A percentile compares a stretch with the other conserved stretches of the same genome.
Evolutionary conservation across 768 basidiomycete genomes (phyloP).

Genomic region (Lepiota brunneoincarnata): DNA sequence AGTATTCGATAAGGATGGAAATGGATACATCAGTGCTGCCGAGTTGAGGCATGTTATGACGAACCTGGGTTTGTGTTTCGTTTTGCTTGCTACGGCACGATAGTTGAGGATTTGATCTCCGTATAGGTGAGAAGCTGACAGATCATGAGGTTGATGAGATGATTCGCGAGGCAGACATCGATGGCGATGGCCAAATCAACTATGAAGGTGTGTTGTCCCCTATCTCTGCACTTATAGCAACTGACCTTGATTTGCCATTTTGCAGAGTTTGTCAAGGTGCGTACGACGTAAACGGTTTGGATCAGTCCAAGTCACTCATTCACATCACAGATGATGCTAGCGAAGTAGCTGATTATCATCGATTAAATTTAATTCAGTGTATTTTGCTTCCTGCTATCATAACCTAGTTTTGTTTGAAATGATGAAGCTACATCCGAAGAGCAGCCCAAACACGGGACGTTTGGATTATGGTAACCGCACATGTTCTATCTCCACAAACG

Average conservation of each 20-base stretch:
- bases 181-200: conserved; percentile 93
- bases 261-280: conserved; percentile 15
- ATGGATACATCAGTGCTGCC: conserved; percentile 85
- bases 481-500: too few species aligned
- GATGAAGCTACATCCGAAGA: too few species aligned
- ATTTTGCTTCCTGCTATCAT: not conserved
- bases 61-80: conserved; percentile 65
- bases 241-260: not conserved
- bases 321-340: conserved; percentile 13
- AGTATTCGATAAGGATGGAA: conserved; percentile 94
- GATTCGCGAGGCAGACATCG: conserved; percentile 94
- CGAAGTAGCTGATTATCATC: conserved; percentile 9
- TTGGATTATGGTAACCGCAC: too few species aligned
- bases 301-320: not conserved
- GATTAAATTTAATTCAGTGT: conserved; percentile 1
- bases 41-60: conserved; percentile 95
- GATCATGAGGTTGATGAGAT: conserved; percentile 92
- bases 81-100: not conserved
- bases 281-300: not conserved
- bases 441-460: too few species aligned
- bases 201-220: conserved; percentile 59
- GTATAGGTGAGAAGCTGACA: conserved; percentile 76
- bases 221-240: not conserved
- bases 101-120: not conserved
- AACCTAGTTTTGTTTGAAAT: too few species aligned